A percentile compares a stretch with the other conserved stretches of the same genome.
Evolutionary conservation across 768 basidiomycete species (phyloP).

Genomic region (Lenzites betulinus): DNA sequence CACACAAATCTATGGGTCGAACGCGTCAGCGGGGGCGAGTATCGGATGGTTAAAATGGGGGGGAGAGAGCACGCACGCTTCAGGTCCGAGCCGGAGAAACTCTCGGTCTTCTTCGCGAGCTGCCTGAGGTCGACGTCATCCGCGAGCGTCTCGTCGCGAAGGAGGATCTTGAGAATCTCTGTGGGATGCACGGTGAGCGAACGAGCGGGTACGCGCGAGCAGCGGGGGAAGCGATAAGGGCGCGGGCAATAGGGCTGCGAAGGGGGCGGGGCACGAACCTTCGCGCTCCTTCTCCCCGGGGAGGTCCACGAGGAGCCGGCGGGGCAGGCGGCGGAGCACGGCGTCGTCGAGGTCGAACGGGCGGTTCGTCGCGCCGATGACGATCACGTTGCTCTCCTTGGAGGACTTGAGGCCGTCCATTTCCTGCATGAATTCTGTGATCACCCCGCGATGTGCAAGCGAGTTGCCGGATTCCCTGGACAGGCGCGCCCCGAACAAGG

Average conservation of each 20-base stretch:
- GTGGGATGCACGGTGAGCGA: neutral
- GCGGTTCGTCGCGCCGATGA: conserved; percentile 93
- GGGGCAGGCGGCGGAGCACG: conserved; percentile 83
- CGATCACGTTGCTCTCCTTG: conserved; percentile 78
- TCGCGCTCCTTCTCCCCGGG: conserved; percentile 84
- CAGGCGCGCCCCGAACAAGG: conserved; percentile 84
- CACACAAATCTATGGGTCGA: conserved; percentile 74
- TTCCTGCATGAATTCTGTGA: conserved; percentile 94
- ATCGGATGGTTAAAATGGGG: neutral
- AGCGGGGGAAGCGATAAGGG: conserved; percentile 2
- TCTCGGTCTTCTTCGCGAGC: conserved; percentile 74
- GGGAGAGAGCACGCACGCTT: conserved; percentile 76
- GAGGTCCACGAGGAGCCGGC: conserved; percentile 84
- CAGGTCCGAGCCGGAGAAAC: conserved; percentile 92
- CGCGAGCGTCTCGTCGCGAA: conserved; percentile 76
- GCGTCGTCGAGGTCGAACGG: conserved; percentile 93
- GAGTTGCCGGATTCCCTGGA: conserved; percentile 79
- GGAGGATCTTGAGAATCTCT: conserved; percentile 88
- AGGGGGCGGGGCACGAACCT: conserved; percentile 48
- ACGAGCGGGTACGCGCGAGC: neutral
- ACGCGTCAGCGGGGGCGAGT: conserved; percentile 13
- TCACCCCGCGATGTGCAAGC: conserved; percentile 83
- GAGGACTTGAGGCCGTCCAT: conserved; percentile 92
- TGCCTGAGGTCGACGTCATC: conserved; percentile 59
- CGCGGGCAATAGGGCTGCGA: neutral